A percentile compares a stretch with the other conserved stretches of the same genome.
Conservation (phyloP, 352 stramenopile genomes). For the Hyaloperonospora arabidopsidis region DNA sequence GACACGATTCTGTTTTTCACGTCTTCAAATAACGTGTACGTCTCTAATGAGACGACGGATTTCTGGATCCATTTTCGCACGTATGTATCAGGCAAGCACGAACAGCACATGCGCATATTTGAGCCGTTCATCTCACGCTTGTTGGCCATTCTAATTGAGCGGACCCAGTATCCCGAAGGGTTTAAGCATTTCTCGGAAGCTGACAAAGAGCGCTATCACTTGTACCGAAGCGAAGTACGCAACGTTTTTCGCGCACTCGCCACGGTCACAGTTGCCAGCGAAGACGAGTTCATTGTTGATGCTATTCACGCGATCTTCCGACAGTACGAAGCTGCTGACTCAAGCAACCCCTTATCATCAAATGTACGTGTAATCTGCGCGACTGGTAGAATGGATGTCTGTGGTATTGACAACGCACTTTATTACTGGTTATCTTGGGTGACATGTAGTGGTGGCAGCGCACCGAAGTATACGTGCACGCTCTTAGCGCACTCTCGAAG, state of each 20-base stretch:
- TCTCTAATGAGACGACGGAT: slow-evolving; percentile 74
- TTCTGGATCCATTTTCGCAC: slow-evolving; percentile 76
- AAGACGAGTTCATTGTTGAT: slow-evolving; percentile 76
- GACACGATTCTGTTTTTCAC: slow-evolving; percentile 66
- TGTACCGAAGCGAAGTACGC: slow-evolving; percentile 68
- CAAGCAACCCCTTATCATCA: slow-evolving; percentile 26
- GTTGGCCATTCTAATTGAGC: slow-evolving; percentile 58
- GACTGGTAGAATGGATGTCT: no score
- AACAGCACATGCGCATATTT: slow-evolving; percentile 58
- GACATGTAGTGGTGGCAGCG: slow-evolving; percentile 55
- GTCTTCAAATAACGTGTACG: slow-evolving; percentile 46
- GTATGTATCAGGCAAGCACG: slow-evolving; percentile 73
- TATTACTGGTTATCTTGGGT: neutral
- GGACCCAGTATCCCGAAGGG: slow-evolving; percentile 52
- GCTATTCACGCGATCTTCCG: slow-evolving; percentile 63
- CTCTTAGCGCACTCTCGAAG: slow-evolving; percentile 73
- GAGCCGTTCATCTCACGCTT: slow-evolving; percentile 66
- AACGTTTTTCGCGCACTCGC: slow-evolving; percentile 67
- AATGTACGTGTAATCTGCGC: slow-evolving; percentile 25
- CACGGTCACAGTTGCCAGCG: slow-evolving; percentile 55
- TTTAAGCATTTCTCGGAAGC: slow-evolving; percentile 43
- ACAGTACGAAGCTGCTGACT: slow-evolving; percentile 55
- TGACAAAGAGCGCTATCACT: slow-evolving; percentile 52
- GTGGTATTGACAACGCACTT: no score
- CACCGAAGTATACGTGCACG: slow-evolving; percentile 79